These are phyloP conservation scores for Piper betle DNA, from an alignment of 164 flowering plant species.

Conservation along the genomic window DNA sequence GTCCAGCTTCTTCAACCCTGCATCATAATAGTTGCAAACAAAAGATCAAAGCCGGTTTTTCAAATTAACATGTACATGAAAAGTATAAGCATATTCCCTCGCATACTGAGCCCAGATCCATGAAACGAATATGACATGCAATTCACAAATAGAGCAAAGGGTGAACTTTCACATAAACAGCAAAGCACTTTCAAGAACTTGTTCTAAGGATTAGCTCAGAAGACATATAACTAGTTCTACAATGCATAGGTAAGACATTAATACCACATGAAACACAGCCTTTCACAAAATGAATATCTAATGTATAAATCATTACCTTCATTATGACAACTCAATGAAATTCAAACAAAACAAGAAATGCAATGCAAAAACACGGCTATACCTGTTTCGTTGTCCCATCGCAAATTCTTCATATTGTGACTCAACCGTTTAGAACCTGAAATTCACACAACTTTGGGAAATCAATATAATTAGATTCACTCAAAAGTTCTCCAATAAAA, in stretches of 20 bases:
- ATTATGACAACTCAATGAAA: no score
- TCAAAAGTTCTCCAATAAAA: background rate
- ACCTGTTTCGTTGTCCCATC: constrained; percentile 41
- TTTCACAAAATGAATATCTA: no score
- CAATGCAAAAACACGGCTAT: background rate
- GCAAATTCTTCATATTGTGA: constrained; percentile 20
- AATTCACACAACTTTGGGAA: background rate
- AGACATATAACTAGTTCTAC: background rate
- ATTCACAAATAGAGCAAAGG: no score
- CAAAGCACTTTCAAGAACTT: background rate
- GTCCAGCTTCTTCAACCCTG: constrained; percentile 32
- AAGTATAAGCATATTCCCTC: no score
- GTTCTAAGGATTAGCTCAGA: background rate
- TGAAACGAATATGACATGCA: background rate
- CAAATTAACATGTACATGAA: background rate
- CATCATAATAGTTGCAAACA: constrained; percentile 1
- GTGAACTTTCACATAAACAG: background rate
- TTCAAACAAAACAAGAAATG: no score
- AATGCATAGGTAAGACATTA: background rate
- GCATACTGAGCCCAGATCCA: no score
- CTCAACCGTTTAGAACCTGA: constrained; percentile 17
- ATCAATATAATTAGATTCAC: background rate
- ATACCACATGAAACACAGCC: background rate
- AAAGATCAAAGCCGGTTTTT: background rate
- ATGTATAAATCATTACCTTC: no score